Evolutionary conservation across 768 basidiomycete genomes (phyloP).

Genomic region (Pholiota conissans): DNA sequence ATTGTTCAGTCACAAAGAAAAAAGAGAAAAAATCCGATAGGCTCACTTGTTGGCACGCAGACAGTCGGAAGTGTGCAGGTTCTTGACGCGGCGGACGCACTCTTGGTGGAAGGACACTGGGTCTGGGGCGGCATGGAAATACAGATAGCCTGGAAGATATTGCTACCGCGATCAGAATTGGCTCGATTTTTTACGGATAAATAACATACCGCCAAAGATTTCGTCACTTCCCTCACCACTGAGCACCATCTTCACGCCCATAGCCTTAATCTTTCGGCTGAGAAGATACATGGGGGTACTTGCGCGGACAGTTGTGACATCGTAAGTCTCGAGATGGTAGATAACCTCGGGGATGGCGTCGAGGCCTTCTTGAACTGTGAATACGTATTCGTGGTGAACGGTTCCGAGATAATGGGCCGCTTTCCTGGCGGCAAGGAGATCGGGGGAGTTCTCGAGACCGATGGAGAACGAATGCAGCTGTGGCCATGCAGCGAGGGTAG

Average conservation of each 20-base stretch:
- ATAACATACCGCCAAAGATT: slow-evolving; percentile 80
- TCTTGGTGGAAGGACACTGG: slow-evolving; percentile 91
- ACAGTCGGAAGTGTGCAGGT: slow-evolving; percentile 96
- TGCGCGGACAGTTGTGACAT: slow-evolving; percentile 97
- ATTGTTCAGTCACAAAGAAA: not conserved
- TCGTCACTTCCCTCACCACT: slow-evolving; percentile 98
- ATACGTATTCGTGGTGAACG: slow-evolving; percentile 95
- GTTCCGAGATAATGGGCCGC: slow-evolving; percentile 94
- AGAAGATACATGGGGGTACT: slow-evolving; percentile 99
- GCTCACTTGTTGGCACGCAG: slow-evolving; percentile 95
- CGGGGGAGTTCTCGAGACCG: slow-evolving; percentile 92
- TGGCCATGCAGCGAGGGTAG: slow-evolving; percentile 86
- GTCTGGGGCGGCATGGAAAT: slow-evolving; percentile 98
- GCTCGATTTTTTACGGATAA: not conserved
- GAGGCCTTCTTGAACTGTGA: slow-evolving; percentile 96
- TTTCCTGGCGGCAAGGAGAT: slow-evolving; percentile 90
- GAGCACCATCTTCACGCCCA: slow-evolving; percentile 99
- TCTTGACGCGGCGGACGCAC: slow-evolving; percentile 92
- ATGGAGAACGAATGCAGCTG: slow-evolving; percentile 98
- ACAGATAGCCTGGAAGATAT: slow-evolving; percentile 78
- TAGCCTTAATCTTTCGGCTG: slow-evolving; percentile 97
- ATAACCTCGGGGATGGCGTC: slow-evolving; percentile 98
- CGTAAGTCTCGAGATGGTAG: slow-evolving; percentile 97
- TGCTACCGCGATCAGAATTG: not conserved
- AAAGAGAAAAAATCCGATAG: not conserved